Evolutionary conservation across 1,284 basidiomycete species (phyloP), one percentile per base, ranked within the genome.

Genomic region (Mrakiaceae sp.): DNA sequence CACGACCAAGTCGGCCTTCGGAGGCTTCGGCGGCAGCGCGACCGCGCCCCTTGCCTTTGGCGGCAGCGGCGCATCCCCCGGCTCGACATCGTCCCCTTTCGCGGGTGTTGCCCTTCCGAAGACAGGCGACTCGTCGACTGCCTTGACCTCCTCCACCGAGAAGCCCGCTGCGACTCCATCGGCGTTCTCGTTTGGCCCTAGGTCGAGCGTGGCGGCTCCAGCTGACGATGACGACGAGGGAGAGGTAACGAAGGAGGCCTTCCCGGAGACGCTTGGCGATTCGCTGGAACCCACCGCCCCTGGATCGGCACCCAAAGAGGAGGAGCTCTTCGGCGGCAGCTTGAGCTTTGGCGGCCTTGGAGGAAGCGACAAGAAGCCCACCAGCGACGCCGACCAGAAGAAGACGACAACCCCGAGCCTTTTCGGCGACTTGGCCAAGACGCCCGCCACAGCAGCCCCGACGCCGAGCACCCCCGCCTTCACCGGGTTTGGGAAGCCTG

Each of bases 281-380:
- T 14, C 43, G 39, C 60, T 61, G 42, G 60, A 61, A 12, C 60
- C 60, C 14, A 53, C 50, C 42, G 44, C 40, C 16, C 10, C 12
- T 7, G 27, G 27, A 27, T 46, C 57, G 44, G 54, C 52, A 51
- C 52, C 42, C 14, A 27, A 27, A 16, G 9, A 1, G 14, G 52
- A 53, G 14, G 16, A 53, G 2, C 8, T 53, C 9, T 53, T 53
- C 39, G 51, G 27, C 49, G 60, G 60, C 43, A 9, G 50, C 4
- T 61, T 61, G 9, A 44, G 60, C 4, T 68, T 68, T 48, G 70
- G 70, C 3, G 71, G 69, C 0, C 73, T 73, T 58, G 69, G 69
- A 14, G 70, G 71, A 2, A 72, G 73, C 39, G 68, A 64, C 3
- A 64, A 67, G 2, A 27, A 27, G 2, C 27, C 27, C 27, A 27